Evolutionary conservation across 2,329 filamentous ascomycete genomes (phyloP).

Genomic region (Phyllosticta paracitricarpa): DNA sequence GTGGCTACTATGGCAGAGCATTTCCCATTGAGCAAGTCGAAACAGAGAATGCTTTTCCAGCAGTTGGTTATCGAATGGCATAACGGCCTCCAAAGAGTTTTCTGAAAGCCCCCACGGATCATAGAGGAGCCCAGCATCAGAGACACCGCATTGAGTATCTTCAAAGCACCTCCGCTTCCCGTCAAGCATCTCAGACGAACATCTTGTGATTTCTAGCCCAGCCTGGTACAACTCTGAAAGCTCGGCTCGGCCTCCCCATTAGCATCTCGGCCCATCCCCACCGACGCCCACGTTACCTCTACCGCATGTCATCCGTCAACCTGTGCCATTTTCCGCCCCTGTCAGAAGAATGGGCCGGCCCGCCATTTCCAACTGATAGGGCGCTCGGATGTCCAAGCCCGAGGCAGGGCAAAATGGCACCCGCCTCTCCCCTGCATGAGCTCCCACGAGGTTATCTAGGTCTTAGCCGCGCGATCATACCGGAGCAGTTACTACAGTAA

Average conservation of each 20-base stretch:
- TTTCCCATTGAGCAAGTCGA: not conserved
- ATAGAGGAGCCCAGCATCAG: not conserved
- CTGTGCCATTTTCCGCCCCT: not conserved
- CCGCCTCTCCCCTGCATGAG: not conserved
- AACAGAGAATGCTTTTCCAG: not conserved
- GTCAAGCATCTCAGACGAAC: not conserved
- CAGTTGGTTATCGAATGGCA: not conserved
- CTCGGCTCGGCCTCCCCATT: not conserved
- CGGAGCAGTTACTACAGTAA: not conserved
- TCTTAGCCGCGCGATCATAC: not conserved
- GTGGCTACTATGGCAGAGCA: not conserved
- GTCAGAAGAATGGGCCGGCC: not conserved
- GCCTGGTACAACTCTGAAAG: not conserved
- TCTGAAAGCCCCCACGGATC: not conserved
- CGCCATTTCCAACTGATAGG: not conserved
- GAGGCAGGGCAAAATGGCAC: not conserved
- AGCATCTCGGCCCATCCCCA: not conserved
- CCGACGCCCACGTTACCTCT: not conserved
- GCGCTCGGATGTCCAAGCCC: not conserved
- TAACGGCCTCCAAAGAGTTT: not conserved
- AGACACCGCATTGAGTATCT: not conserved
- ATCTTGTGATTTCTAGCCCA: not conserved
- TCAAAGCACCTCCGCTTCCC: not conserved
- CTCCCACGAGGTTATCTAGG: not conserved
- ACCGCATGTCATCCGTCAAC: not conserved